Conservation (phyloP, 768 basidiomycete species). For the Daedaleopsis nitida region DNA sequence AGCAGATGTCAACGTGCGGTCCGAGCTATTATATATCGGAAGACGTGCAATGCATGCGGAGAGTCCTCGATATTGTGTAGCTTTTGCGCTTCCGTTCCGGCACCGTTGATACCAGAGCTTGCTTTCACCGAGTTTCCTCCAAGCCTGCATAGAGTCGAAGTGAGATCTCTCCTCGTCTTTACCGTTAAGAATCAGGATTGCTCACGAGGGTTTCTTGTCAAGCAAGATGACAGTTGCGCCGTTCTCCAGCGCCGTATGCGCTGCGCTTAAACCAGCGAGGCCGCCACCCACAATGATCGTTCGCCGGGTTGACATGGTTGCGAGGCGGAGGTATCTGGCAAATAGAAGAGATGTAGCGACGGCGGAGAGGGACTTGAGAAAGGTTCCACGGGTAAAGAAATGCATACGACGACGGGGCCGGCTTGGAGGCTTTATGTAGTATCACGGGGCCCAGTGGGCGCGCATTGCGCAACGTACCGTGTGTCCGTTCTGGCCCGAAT, state of each 20-base stretch:
- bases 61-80: conserved; percentile 84
- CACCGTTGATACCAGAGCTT: conserved; percentile 96
- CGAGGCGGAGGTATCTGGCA: background rate
- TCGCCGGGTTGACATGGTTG: background rate
- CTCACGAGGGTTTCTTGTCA: conserved; percentile 85
- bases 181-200: conserved; percentile 7
- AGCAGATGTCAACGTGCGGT: background rate
- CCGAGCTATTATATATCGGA: conserved; percentile 11
- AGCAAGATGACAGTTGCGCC: conserved; percentile 92
- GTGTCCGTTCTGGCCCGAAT: background rate
- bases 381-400: background rate
- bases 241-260: conserved; percentile 94
- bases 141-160: conserved; percentile 27
- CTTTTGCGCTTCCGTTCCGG: conserved; percentile 85
- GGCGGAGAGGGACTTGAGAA: background rate
- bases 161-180: background rate
- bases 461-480: background rate
- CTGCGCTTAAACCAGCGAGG: conserved; percentile 93
- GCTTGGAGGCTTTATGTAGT: background rate
- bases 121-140: conserved; percentile 97
- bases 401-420: background rate
- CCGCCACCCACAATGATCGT: conserved; percentile 92
- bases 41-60: conserved; percentile 79
- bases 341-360: background rate
- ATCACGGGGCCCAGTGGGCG: background rate